Evolutionary conservation across 2,329 filamentous ascomycete genomes (phyloP).

Genomic region (Cercospora sojina): DNA sequence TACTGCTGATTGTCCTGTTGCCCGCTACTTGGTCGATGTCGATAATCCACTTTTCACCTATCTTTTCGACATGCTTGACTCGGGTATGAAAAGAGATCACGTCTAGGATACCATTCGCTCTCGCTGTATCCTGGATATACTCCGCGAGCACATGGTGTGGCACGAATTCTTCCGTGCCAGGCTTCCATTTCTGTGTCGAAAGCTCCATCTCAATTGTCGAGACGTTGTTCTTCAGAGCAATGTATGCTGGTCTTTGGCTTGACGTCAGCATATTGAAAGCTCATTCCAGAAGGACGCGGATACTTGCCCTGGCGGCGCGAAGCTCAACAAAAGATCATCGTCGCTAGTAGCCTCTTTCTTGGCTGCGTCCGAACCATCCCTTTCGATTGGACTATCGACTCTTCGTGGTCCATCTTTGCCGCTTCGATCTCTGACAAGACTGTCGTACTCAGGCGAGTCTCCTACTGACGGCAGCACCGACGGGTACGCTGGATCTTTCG

Average conservation of each 20-base stretch:
- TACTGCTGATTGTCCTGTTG: not conserved
- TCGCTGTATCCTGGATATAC: constrained; percentile 62
- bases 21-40: constrained; percentile 38
- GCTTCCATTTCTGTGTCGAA: constrained; percentile 56
- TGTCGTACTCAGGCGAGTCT: constrained; percentile 34
- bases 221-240: constrained; percentile 56
- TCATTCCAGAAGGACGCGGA: constrained; percentile 25
- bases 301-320: constrained; percentile 51
- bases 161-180: constrained; percentile 60
- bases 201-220: constrained; percentile 52
- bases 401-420: not conserved
- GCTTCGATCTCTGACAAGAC: not conserved
- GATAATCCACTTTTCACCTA: constrained; percentile 52
- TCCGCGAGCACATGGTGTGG: constrained; percentile 56
- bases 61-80: constrained; percentile 56
- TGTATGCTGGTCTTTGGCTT: constrained; percentile 47
- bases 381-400: constrained; percentile 24
- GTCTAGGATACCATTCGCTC: constrained; percentile 50
- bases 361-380: not conserved
- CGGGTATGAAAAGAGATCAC: constrained; percentile 58
- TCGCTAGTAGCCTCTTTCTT: not conserved
- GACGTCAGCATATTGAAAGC: not conserved
- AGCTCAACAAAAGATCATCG: constrained; percentile 20
- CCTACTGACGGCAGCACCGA: constrained; percentile 40
- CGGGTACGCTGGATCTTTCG: constrained; percentile 52